Evolutionary conservation across 208 protist species (phyloP), one percentile per base, ranked within the genome.

Genomic region (Leishmania major): DNA sequence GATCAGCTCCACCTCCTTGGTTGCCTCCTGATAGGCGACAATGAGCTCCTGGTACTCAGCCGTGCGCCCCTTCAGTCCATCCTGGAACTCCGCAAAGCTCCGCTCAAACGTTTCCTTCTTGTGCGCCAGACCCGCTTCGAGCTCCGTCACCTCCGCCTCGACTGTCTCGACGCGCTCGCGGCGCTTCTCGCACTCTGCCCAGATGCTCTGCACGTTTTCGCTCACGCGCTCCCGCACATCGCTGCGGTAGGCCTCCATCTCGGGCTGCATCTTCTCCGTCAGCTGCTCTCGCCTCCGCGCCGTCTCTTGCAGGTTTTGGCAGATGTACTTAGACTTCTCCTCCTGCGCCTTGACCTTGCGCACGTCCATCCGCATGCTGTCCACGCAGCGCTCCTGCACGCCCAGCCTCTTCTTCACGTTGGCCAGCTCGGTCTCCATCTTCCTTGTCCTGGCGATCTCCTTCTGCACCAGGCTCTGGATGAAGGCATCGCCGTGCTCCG

Each of bases 381-480:
- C 85, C 17, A 91, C 81, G 10, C 87, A 81, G 43, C 83, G 91
- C 25, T 81, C 78, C 64, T 89, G 70, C 8, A 55, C 84, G 2
- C 66, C 77, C 11, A 89, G 55, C 84, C 89, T 90, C 77, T 93
- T 95, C 71, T 93, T 94, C 49, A 88, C 1, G 1, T 71, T 77
- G 17, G 90, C 88, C 49, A 96, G 53, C n/a, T 97, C 90, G 3
- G 91, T 84, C 75, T 95, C 91, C 80, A 89, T 84, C 80, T 91
- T 90, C 84, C 95, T 96, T 35, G 90, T 87, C 75, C 85, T 84
- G 45, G 85, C 83, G 71, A 97, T 97, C 49, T 95, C 90, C 47
- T 88, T 71, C 74, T 96, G 92, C 17, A 96, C 83, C 35, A 92
- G 73, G 47, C 77, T 91, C 71, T 96, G 93, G 15, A 97, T 76